phyloP scores from a whole-genome alignment of 2,329 filamentous ascomycete species.

The Hypoxylon sp. region DNA sequence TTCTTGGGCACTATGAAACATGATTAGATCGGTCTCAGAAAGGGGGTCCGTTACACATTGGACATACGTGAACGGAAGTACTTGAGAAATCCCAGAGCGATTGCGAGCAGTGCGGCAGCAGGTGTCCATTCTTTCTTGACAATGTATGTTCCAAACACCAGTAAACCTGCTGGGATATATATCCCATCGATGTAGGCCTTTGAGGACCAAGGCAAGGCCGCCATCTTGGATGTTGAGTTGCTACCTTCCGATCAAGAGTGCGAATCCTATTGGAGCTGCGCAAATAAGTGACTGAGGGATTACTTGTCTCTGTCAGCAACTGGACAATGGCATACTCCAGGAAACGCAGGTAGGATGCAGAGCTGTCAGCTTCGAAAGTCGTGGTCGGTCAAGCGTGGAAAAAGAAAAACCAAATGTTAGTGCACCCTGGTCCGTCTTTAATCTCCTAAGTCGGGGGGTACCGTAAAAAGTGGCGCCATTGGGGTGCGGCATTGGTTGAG shows the following conservation, averaged over 20 bases:
- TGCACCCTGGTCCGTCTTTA: slow-evolving; percentile 18
- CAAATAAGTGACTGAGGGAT: slow-evolving; percentile 5
- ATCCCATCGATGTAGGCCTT: slow-evolving; percentile 81
- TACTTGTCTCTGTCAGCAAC: slow-evolving; percentile 27
- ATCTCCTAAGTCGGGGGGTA: slow-evolving; percentile 41
- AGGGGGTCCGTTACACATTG: slow-evolving; percentile 9
- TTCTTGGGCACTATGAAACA: slow-evolving; percentile 75
- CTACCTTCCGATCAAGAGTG: slow-evolving; percentile 12
- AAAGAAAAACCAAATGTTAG: slow-evolving; percentile 21
- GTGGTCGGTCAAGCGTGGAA: slow-evolving; percentile 19
- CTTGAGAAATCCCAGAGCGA: slow-evolving; percentile 78
- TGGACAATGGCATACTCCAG: slow-evolving; percentile 24
- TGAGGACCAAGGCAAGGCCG: slow-evolving; percentile 62
- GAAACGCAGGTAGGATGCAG: slow-evolving; percentile 10
- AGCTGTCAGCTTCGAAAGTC: slow-evolving; percentile 23
- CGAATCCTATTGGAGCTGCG: slow-evolving; percentile 24
- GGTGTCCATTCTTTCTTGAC: slow-evolving; percentile 83
- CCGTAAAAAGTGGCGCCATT: slow-evolving; percentile 35
- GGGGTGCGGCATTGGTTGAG: slow-evolving; percentile 18
- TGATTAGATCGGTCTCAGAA: slow-evolving; percentile 40
- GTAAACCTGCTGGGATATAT: slow-evolving; percentile 84
- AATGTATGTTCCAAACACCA: slow-evolving; percentile 82
- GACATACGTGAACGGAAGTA: slow-evolving; percentile 78
- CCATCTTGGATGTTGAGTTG: slow-evolving; percentile 54
- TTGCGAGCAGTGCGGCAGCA: slow-evolving; percentile 77